phyloP scores from a whole-genome alignment of 139 green algal species.

The Zygnema circumcarinatum region DNA sequence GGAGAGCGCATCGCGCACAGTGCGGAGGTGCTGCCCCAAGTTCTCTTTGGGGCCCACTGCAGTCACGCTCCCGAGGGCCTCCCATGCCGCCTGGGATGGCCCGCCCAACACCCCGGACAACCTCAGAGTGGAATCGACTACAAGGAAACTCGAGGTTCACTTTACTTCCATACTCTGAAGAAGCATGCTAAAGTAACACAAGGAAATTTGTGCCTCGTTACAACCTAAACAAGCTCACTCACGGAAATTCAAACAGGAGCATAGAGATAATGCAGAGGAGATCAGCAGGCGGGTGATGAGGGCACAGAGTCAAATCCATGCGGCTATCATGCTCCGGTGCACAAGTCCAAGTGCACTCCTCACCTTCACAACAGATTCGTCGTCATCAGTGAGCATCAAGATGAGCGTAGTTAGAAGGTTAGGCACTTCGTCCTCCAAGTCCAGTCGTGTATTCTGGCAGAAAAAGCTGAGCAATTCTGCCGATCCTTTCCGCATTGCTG shows the following conservation, averaged over 20 bases:
- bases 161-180: too few relatives aligned
- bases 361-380: slow-evolving; percentile 53
- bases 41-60: slow-evolving; percentile 85
- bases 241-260: too few relatives aligned
- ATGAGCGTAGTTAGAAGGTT: slow-evolving; percentile 68
- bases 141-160: too few relatives aligned
- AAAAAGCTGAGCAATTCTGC: slow-evolving; percentile 63
- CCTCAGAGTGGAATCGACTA: neutral
- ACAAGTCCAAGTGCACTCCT: too few relatives aligned
- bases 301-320: too few relatives aligned
- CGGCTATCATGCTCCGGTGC: too few relatives aligned
- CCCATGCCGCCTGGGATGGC: slow-evolving; percentile 74
- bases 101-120: slow-evolving; percentile 13
- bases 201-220: too few relatives aligned
- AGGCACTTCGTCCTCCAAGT: slow-evolving; percentile 77
- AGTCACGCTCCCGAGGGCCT: slow-evolving; percentile 76
- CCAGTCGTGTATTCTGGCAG: slow-evolving; percentile 52
- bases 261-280: too few relatives aligned
- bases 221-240: too few relatives aligned
- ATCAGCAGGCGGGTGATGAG: too few relatives aligned
- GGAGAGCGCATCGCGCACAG: slow-evolving; percentile 73
- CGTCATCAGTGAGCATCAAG: slow-evolving; percentile 65
- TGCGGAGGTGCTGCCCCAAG: slow-evolving; percentile 73
- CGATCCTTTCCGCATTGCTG: slow-evolving; percentile 62
- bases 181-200: too few relatives aligned